Conservation (phyloP, 148 eudicot species). For the Linanthus parryae region DNA sequence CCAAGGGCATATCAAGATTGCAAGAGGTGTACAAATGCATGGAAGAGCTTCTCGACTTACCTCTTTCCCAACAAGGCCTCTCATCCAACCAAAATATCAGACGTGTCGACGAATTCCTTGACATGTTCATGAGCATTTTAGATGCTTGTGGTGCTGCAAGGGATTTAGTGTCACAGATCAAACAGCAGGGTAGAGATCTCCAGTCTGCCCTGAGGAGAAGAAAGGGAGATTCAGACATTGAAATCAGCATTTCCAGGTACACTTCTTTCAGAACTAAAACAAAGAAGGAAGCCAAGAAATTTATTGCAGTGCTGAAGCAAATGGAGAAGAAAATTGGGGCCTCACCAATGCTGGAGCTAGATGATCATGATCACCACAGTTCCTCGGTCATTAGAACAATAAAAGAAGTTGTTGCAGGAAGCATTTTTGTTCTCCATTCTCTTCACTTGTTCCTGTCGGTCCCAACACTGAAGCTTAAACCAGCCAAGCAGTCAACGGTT, state of each 20-base stretch:
- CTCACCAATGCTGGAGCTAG: conserved; percentile 8
- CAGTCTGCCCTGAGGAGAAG: conserved; percentile 34
- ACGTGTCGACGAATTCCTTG: conserved; percentile 29
- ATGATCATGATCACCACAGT: conserved; percentile 24
- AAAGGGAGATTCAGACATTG: conserved; percentile 21
- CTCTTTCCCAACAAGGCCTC: conserved; percentile 34
- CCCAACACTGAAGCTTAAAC: conserved; percentile 18
- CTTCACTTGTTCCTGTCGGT: conserved; percentile 25
- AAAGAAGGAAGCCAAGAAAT: conserved; percentile 25
- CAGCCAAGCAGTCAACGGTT: conserved; percentile 29
- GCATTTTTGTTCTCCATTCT: conserved; percentile 21
- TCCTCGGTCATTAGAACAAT: conserved; percentile 27
- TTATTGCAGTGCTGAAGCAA: conserved; percentile 25
- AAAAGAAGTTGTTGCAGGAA: conserved; percentile 25
- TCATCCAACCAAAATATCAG: conserved; percentile 24
- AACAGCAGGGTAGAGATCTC: conserved; percentile 26
- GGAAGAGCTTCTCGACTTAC: conserved; percentile 33
- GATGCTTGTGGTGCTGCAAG: conserved; percentile 35
- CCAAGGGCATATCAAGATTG: conserved; percentile 31
- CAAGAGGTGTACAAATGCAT: conserved; percentile 33
- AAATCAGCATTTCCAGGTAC: conserved; percentile 19
- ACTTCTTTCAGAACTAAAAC: conserved; percentile 28
- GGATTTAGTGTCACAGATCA: conserved; percentile 29
- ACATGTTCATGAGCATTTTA: conserved; percentile 29
- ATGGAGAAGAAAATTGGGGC: conserved; percentile 20